These are phyloP conservation scores for Fusarium zealandicum DNA, from an alignment of 2,329 filamentous ascomycete species.

Conservation along the genomic window DNA sequence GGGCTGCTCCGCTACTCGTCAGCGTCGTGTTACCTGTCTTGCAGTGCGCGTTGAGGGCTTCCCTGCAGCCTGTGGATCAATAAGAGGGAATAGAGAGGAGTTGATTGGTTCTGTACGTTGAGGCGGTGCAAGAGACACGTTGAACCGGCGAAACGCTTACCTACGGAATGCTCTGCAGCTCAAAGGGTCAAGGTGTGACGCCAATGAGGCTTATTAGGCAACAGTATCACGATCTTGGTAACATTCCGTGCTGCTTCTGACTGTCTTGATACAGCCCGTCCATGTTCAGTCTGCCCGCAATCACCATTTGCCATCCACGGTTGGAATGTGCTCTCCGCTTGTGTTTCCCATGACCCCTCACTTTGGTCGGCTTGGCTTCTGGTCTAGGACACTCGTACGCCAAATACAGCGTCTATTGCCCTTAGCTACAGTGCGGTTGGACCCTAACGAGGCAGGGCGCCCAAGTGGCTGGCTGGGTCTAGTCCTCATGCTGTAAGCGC, in stretches of 20 bases:
- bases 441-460: not conserved
- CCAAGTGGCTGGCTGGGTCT: conserved; percentile 3
- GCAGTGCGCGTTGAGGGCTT: not conserved
- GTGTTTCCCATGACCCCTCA: not conserved
- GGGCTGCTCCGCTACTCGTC: not conserved
- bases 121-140: too few relatives aligned
- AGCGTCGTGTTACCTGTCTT: not conserved
- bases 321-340: not conserved
- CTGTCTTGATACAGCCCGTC: not conserved
- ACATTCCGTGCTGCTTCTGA: not conserved
- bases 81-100: too few relatives aligned
- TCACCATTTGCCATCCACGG: not conserved
- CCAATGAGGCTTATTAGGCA: not conserved
- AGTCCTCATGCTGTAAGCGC: not conserved
- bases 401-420: not conserved
- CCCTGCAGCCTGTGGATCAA: not conserved
- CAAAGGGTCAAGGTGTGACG: too few relatives aligned
- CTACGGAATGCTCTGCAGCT: too few relatives aligned
- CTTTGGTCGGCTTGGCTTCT: not conserved
- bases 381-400: not conserved
- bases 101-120: too few relatives aligned
- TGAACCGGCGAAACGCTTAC: too few relatives aligned
- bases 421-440: not conserved
- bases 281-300: not conserved
- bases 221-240: not conserved